Percentiles rank a stretch among this genome's conserved stretches.
These are phyloP conservation scores for Phytophthora macrochlamydospora DNA, from an alignment of 352 stramenopile species.

Conservation along the genomic window DNA sequence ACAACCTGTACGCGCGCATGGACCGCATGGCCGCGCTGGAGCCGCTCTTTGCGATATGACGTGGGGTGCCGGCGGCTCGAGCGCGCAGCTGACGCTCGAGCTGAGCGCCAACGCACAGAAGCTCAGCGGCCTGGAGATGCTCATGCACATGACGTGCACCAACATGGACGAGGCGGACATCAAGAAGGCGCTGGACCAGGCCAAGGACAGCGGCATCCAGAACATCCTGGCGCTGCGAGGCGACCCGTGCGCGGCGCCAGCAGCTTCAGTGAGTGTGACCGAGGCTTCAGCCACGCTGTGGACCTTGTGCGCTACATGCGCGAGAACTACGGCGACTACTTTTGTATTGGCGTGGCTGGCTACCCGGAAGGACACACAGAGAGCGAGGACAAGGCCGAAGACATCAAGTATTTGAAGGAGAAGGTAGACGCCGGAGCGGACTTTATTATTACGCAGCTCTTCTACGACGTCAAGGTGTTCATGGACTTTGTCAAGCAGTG, in stretches of 20 bases:
- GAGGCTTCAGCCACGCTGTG: constrained; percentile 93
- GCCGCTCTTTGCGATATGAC: constrained; percentile 98
- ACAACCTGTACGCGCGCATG: constrained; percentile 98
- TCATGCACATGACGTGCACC: constrained; percentile 98
- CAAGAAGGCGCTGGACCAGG: constrained; percentile 90
- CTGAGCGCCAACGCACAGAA: constrained; percentile 93
- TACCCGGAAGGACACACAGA: constrained; percentile 98
- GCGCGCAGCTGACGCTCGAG: constrained; percentile 95
- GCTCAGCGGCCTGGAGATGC: constrained; percentile 91
- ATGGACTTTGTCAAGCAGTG: constrained; percentile 94
- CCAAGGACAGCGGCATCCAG: constrained; percentile 93
- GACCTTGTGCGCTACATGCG: constrained; percentile 98
- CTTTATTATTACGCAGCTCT: constrained; percentile 99
- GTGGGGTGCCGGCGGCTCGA: constrained; percentile 98
- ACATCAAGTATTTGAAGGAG: constrained; percentile 98
- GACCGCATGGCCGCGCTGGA: constrained; percentile 94
- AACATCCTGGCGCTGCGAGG: constrained; percentile 99
- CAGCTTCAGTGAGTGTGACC: constrained; percentile 92
- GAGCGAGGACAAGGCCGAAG: constrained; percentile 83
- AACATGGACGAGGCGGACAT: constrained; percentile 97
- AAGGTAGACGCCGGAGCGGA: constrained; percentile 98
- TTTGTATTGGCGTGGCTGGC: constrained; percentile 96
- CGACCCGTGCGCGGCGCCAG: constrained; percentile 92
- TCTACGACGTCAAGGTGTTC: constrained; percentile 98
- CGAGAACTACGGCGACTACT: constrained; percentile 94